Percentiles rank a stretch among this genome's conserved stretches.
Conservation (phyloP, 306 rosid genomes). For the Prunus mume region DNA sequence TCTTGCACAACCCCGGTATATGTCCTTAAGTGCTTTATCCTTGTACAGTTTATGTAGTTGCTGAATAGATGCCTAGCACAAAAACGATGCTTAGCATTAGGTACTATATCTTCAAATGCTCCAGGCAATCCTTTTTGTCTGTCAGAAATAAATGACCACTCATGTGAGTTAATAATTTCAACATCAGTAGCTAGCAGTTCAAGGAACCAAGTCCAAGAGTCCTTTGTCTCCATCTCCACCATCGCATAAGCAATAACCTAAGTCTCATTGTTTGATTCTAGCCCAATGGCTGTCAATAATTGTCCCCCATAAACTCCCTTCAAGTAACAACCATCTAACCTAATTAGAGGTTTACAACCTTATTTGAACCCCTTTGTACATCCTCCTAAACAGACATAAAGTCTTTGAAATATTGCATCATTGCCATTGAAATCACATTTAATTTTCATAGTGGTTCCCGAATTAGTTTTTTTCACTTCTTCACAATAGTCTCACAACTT, state of each 20-base stretch:
- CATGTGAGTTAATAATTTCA: not conserved
- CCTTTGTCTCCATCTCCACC: not conserved
- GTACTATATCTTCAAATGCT: too few species aligned
- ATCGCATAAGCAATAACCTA: not conserved
- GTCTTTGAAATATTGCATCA: not conserved
- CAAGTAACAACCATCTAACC: not conserved
- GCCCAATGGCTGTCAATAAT: not conserved
- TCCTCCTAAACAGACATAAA: not conserved
- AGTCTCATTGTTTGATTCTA: not conserved
- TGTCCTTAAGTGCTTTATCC: too few species aligned
- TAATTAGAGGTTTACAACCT: not conserved
- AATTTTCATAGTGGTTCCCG: too few species aligned
- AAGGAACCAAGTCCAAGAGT: not conserved
- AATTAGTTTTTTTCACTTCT: too few species aligned
- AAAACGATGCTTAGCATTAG: too few species aligned
- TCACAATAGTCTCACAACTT: too few species aligned
- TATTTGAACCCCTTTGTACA: not conserved
- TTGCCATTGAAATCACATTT: too few species aligned
- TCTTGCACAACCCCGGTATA: too few species aligned
- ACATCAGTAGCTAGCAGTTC: not conserved
- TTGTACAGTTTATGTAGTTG: too few species aligned
- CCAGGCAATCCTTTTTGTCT: not conserved
- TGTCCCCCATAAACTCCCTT: not conserved
- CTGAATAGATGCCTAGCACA: too few species aligned
- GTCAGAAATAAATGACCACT: not conserved